Evolutionary conservation across 2,329 filamentous ascomycete genomes (phyloP).

Genomic region (Aspergillus tamarii): DNA sequence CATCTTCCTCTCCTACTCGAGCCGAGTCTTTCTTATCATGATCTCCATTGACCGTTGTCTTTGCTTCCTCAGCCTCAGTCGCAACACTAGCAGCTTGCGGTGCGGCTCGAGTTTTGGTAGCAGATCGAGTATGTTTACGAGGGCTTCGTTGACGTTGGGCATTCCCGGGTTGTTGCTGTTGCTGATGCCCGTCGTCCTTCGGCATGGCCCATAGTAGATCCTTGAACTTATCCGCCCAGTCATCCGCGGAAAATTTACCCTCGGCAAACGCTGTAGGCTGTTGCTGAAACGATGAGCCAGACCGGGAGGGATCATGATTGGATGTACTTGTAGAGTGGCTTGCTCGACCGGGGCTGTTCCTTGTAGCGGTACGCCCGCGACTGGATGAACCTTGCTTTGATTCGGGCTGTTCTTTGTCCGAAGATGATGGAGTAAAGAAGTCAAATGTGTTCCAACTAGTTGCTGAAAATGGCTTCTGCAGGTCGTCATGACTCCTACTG

Average conservation of each 20-base stretch:
- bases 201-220: conserved; percentile 38
- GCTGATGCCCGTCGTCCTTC: conserved; percentile 30
- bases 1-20: conserved; percentile 23
- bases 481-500: conserved; percentile 36
- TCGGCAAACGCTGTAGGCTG: conserved; percentile 36
- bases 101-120: conserved; percentile 30
- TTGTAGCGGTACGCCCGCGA: conserved; percentile 27
- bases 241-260: conserved; percentile 42
- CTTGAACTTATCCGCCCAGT: conserved; percentile 43
- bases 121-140: conserved; percentile 34
- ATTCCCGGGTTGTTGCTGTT: conserved; percentile 24
- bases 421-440: conserved; percentile 38
- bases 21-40: conserved; percentile 22
- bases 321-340: conserved; percentile 23
- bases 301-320: conserved; percentile 21
- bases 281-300: conserved; percentile 27
- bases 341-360: conserved; percentile 25
- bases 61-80: conserved; percentile 44
- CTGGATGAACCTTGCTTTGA: conserved; percentile 21
- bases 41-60: conserved; percentile 31
- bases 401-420: conserved; percentile 26
- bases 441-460: conserved; percentile 44
- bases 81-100: conserved; percentile 41
- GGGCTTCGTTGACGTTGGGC: conserved; percentile 35
- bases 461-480: conserved; percentile 46